Percentiles rank a stretch among this genome's conserved stretches.
Conservation (phyloP, 2,329 filamentous ascomycete genomes). For the Trichoderma aggressivum region DNA sequence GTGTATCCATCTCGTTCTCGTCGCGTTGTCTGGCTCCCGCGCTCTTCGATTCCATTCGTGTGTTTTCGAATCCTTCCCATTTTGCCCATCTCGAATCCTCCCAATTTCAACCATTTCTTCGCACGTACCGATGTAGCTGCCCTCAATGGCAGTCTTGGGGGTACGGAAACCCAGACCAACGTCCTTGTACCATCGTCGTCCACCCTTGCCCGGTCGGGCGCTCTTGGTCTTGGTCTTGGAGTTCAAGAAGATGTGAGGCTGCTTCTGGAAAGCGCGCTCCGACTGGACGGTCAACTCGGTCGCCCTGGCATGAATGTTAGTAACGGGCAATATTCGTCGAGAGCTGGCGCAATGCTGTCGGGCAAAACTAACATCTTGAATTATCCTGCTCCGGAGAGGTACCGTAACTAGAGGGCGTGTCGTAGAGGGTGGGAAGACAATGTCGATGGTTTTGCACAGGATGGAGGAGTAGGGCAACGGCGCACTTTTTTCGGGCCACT, state of each 20-base stretch:
- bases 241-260: slow-evolving; percentile 99
- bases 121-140: slow-evolving; percentile 94
- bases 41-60: background rate
- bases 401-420: slow-evolving; percentile 40
- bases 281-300: slow-evolving; percentile 99
- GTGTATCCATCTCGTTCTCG: background rate
- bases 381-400: slow-evolving; percentile 39
- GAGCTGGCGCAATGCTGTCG: slow-evolving; percentile 21
- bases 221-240: slow-evolving; percentile 86
- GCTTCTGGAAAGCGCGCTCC: slow-evolving; percentile 99
- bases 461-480: slow-evolving; percentile 38
- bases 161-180: slow-evolving; percentile 99
- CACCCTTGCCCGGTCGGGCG: slow-evolving; percentile 83
- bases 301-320: slow-evolving; percentile 62
- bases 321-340: slow-evolving; percentile 23
- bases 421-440: slow-evolving; percentile 37
- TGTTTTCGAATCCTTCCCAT: background rate
- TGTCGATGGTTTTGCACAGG: slow-evolving; percentile 36
- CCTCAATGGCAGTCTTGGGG: slow-evolving; percentile 97
- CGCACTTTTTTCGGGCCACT: slow-evolving; percentile 35
- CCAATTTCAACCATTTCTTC: slow-evolving; percentile 20
- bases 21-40: background rate
- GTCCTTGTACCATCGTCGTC: slow-evolving; percentile 97
- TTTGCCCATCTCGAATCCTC: background rate
- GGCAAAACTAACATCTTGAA: slow-evolving; percentile 42